phyloP scores from a whole-genome alignment of 768 basidiomycete genomes.

The Phanerochaete sordida region DNA sequence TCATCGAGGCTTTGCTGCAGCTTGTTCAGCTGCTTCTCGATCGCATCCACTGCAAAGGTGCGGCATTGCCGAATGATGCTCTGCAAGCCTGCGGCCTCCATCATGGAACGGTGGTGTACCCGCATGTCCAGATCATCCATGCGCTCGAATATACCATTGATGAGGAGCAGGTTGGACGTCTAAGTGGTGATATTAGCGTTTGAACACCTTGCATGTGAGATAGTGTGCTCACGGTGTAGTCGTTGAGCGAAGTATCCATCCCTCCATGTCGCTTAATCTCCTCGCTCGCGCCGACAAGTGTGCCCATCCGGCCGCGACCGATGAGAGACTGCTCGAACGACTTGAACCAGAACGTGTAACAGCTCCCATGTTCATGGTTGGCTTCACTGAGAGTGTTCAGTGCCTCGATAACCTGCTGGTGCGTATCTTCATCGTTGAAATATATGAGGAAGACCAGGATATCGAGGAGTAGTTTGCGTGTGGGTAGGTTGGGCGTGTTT shows the following conservation, averaged over 20 bases:
- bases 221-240: slow-evolving; percentile 71
- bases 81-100: slow-evolving; percentile 84
- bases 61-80: slow-evolving; percentile 69
- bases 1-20: slow-evolving; percentile 64
- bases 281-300: slow-evolving; percentile 90
- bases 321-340: slow-evolving; percentile 70
- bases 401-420: slow-evolving; percentile 68
- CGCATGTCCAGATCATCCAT: slow-evolving; percentile 81
- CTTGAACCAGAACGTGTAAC: slow-evolving; percentile 89
- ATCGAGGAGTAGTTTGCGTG: slow-evolving; percentile 77
- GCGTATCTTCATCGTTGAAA: slow-evolving; percentile 56
- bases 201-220: not conserved
- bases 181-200: slow-evolving; percentile 24
- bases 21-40: slow-evolving; percentile 63
- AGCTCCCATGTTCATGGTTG: slow-evolving; percentile 53
- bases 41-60: slow-evolving; percentile 56
- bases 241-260: slow-evolving; percentile 66
- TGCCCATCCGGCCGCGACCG: slow-evolving; percentile 93
- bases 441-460: slow-evolving; percentile 72
- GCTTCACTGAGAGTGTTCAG: slow-evolving; percentile 69
- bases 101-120: slow-evolving; percentile 81
- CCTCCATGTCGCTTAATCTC: slow-evolving; percentile 72
- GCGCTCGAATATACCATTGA: slow-evolving; percentile 61
- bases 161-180: slow-evolving; percentile 70
- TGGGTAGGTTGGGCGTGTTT: slow-evolving; percentile 74